Evolutionary conservation across 2,329 filamentous ascomycete species (phyloP).

Genomic region (Aspergillus pseudotamarii): DNA sequence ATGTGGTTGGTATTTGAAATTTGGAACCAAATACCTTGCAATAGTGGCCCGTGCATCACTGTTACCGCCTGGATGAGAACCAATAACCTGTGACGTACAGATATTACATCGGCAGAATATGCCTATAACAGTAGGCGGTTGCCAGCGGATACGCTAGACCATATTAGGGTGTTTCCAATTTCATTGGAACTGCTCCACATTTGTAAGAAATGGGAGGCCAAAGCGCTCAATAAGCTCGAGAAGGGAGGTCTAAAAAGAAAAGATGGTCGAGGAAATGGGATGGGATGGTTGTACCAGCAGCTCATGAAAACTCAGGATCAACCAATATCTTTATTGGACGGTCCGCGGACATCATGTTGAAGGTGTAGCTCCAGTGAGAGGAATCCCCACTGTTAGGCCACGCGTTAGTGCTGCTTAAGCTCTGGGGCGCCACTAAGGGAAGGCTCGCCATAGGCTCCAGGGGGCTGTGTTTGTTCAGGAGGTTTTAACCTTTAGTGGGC

Average conservation of each 20-base stretch:
- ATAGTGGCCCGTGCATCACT: too few relatives aligned
- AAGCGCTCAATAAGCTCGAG: neutral
- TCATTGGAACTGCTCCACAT: too few relatives aligned
- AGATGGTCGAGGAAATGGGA: neutral
- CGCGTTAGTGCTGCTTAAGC: slow-evolving; percentile 13
- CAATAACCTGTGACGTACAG: too few relatives aligned
- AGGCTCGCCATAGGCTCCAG: slow-evolving; percentile 1
- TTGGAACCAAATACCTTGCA: too few relatives aligned
- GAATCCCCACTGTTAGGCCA: slow-evolving; percentile 13
- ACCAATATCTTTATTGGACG: neutral
- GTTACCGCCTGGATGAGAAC: too few relatives aligned
- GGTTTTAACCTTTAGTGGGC: slow-evolving; percentile 1
- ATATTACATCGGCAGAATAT: too few relatives aligned
- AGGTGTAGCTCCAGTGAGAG: neutral
- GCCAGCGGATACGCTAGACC: too few relatives aligned
- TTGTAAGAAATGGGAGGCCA: neutral
- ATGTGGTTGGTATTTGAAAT: too few relatives aligned
- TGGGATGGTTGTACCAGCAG: neutral
- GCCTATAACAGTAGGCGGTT: too few relatives aligned
- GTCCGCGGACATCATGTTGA: neutral
- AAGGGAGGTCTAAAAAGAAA: neutral
- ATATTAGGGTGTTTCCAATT: too few relatives aligned
- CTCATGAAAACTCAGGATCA: neutral
- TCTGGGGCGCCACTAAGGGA: neutral
- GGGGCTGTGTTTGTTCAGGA: slow-evolving; percentile 3